These are phyloP conservation scores for Ilex asprella DNA, from an alignment of 257 asterid species.

Conservation along the genomic window DNA sequence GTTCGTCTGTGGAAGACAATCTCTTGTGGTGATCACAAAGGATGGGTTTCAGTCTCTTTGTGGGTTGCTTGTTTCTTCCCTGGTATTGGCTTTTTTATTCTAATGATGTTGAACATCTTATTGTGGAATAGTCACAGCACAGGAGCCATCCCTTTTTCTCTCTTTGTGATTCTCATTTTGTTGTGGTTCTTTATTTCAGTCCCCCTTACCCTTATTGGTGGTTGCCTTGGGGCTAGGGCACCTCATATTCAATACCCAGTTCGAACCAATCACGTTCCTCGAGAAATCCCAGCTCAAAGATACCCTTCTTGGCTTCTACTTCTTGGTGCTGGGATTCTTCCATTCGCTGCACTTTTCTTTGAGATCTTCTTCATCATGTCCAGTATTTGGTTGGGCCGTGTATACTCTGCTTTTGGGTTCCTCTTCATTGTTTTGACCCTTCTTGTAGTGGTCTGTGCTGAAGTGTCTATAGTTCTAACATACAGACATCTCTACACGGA, in stretches of 20 bases:
- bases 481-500: slow-evolving; percentile 89
- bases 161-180: slow-evolving; percentile 58
- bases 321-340: slow-evolving; percentile 90
- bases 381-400: slow-evolving; percentile 88
- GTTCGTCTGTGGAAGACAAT: slow-evolving; percentile 86
- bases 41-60: slow-evolving; percentile 88
- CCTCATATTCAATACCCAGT: slow-evolving; percentile 78
- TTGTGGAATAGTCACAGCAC: slow-evolving; percentile 90
- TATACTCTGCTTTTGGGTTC: slow-evolving; percentile 80
- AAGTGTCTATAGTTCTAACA: slow-evolving; percentile 79
- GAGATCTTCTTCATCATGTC: slow-evolving; percentile 95
- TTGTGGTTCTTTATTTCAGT: slow-evolving; percentile 88
- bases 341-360: slow-evolving; percentile 86
- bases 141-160: slow-evolving; percentile 78
- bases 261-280: slow-evolving; percentile 71
- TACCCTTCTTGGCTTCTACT: slow-evolving; percentile 90
- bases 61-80: slow-evolving; percentile 85
- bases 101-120: slow-evolving; percentile 63
- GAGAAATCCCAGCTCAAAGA: slow-evolving; percentile 81
- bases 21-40: slow-evolving; percentile 55
- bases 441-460: slow-evolving; percentile 79
- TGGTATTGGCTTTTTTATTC: slow-evolving; percentile 57
- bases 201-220: slow-evolving; percentile 75
- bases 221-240: slow-evolving; percentile 71
- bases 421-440: slow-evolving; percentile 60